A percentile compares a stretch with the other conserved stretches of the same genome.
Evolutionary conservation across 345 rosid genomes (phyloP).

Genomic region (Eutrema japonicum): DNA sequence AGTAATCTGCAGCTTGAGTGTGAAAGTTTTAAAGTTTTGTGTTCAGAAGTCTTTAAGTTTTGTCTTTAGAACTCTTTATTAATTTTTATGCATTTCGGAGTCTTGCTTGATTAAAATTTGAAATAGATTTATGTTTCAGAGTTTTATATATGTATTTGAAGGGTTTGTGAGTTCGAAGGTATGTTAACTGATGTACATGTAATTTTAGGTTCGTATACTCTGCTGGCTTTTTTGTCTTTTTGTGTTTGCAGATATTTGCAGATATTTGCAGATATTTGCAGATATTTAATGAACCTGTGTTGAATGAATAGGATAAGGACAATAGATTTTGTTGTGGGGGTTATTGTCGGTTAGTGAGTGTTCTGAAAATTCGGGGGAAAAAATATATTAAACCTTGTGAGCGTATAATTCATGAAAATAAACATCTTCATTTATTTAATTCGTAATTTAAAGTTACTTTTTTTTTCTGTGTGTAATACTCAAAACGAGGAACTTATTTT

Average conservation of each 20-base stretch:
- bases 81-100: too few species aligned
- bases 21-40: too few species aligned
- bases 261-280: background rate
- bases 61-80: too few species aligned
- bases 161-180: background rate
- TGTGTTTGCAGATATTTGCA: background rate
- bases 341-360: constrained; percentile 8
- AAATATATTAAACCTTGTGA: too few species aligned
- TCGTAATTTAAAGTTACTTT: background rate
- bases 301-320: constrained; percentile 7
- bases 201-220: background rate
- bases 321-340: background rate
- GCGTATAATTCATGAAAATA: background rate
- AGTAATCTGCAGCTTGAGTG: too few species aligned
- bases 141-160: background rate
- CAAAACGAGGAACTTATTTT: background rate
- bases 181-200: background rate
- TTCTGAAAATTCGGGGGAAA: background rate
- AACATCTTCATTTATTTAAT: background rate
- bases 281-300: constrained; percentile 11
- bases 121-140: background rate
- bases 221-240: background rate
- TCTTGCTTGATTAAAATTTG: too few species aligned
- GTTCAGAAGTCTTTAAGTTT: too few species aligned
- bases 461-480: background rate